These are phyloP conservation scores for Klebsormidium nitens DNA, from an alignment of 139 green algal genomes.

Conservation along the genomic window DNA sequence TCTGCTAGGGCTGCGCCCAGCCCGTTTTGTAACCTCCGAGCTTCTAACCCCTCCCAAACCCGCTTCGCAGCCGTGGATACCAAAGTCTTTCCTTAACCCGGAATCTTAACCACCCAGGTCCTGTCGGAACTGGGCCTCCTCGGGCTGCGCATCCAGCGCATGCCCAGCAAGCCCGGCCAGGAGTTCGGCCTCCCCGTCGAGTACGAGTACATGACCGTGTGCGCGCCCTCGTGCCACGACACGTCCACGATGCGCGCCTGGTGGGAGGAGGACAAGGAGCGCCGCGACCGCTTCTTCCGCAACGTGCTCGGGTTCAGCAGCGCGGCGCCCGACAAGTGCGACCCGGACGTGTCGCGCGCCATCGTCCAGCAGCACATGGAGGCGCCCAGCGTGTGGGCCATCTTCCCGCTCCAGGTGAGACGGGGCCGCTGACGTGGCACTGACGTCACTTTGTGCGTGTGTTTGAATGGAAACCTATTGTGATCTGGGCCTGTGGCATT, in stretches of 20 bases:
- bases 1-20: too few species aligned
- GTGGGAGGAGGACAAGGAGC: conserved; percentile 72
- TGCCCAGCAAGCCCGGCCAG: conserved; percentile 21
- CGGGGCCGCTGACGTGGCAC: too few species aligned
- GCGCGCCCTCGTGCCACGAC: conserved; percentile 87
- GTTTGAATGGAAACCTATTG: too few species aligned
- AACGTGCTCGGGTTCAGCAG: conserved; percentile 17
- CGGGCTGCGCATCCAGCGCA: conserved; percentile 50
- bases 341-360: conserved; percentile 63
- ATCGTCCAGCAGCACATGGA: conserved; percentile 84
- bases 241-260: conserved; percentile 76
- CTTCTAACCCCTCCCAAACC: too few species aligned
- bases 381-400: conserved; percentile 63
- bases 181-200: conserved; percentile 63
- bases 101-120: conserved; percentile 55
- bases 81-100: too few species aligned
- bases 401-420: conserved; percentile 90
- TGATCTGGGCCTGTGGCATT: too few species aligned
- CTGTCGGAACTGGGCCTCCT: conserved; percentile 78
- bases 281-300: conserved; percentile 68
- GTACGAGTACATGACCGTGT: conserved; percentile 71
- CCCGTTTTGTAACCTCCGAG: too few species aligned
- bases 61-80: too few species aligned
- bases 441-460: too few species aligned
- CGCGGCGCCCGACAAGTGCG: conserved; percentile 49